Percentiles rank a stretch among this genome's conserved stretches.
Evolutionary conservation across 768 basidiomycete species (phyloP).

Genomic region (Rhizopogon vinicolor): DNA sequence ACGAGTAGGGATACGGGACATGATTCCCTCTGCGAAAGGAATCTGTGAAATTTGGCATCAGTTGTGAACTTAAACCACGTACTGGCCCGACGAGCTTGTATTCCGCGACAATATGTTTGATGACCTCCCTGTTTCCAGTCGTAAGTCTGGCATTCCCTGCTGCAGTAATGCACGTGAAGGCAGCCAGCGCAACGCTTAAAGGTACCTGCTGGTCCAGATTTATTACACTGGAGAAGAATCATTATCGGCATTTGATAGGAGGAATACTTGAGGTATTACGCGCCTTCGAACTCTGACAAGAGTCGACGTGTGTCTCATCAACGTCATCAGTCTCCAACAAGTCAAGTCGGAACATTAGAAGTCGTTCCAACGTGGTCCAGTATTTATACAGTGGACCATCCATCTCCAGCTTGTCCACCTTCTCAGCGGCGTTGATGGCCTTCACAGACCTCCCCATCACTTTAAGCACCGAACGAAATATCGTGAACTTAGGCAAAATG

Average conservation of each 20-base stretch:
- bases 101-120: conserved; percentile 19
- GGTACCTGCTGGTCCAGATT: conserved; percentile 18
- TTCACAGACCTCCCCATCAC: conserved; percentile 10
- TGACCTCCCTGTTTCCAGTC: conserved; percentile 26
- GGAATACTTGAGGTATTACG: background rate
- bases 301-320: conserved; percentile 12
- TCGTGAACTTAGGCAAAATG: conserved; percentile 22
- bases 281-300: conserved; percentile 24
- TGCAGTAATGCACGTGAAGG: conserved; percentile 25
- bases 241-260: background rate
- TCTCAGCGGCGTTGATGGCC: conserved; percentile 9
- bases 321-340: conserved; percentile 5
- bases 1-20: conserved; percentile 14
- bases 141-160: conserved; percentile 25
- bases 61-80: conserved; percentile 1
- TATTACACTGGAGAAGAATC: conserved; percentile 18
- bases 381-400: conserved; percentile 11
- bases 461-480: conserved; percentile 18
- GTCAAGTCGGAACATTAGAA: conserved; percentile 11
- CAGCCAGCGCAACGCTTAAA: conserved; percentile 24
- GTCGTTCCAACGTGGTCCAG: conserved; percentile 18
- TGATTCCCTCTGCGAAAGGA: conserved; percentile 12
- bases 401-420: conserved; percentile 11
- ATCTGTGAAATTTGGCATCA: background rate
- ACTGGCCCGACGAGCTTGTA: conserved; percentile 22